These are phyloP conservation scores for Cladosporium sp. DNA, from an alignment of 2,329 filamentous ascomycete species.

Conservation along the genomic window DNA sequence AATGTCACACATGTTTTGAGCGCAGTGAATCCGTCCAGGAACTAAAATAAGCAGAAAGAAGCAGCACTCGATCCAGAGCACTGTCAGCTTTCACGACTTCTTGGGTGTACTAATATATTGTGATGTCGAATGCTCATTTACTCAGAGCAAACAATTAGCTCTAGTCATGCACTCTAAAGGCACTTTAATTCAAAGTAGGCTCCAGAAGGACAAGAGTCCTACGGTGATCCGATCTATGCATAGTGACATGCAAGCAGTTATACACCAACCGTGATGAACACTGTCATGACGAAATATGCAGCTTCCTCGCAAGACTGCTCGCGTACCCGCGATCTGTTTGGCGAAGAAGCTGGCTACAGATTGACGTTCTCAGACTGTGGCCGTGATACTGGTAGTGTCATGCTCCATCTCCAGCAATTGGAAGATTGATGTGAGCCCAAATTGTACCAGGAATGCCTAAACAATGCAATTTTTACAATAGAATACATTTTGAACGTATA, in stretches of 20 bases:
- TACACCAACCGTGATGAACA: too few relatives aligned
- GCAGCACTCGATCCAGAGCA: not conserved
- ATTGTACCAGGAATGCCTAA: not conserved
- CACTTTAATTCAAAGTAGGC: too few relatives aligned
- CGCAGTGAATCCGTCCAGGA: not conserved
- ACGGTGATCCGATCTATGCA: too few relatives aligned
- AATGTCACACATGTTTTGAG: too few relatives aligned
- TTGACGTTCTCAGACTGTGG: not conserved
- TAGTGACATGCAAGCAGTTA: too few relatives aligned
- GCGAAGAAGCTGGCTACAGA: not conserved
- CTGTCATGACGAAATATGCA: too few relatives aligned
- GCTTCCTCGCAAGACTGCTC: too few relatives aligned
- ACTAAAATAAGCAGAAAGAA: not conserved
- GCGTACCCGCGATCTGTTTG: too few relatives aligned
- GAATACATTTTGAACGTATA: constrained; percentile 17
- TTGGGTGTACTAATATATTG: not conserved
- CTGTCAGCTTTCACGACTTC: not conserved
- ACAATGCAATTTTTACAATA: constrained; percentile 2
- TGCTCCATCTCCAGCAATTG: not conserved
- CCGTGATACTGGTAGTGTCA: not conserved
- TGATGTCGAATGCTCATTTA: too few relatives aligned
- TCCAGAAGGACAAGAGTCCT: too few relatives aligned
- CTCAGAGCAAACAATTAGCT: too few relatives aligned
- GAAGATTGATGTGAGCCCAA: not conserved
- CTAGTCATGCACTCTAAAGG: too few relatives aligned